Evolutionary conservation across 140 eudicot species (phyloP).

Genomic region (Flaveria floridana): DNA sequence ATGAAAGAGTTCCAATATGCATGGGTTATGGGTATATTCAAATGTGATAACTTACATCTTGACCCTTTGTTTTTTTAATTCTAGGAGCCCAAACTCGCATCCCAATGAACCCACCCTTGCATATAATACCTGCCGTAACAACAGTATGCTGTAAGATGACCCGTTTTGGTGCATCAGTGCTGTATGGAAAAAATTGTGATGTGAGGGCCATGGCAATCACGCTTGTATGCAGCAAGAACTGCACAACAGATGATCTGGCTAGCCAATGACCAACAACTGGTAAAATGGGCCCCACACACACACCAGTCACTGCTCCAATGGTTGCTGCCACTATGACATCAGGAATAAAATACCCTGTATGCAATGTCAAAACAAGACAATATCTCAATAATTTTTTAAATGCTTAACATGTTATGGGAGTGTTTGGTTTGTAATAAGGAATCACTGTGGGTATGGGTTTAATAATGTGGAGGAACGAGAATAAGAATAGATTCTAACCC

Average conservation of each 20-base stretch:
- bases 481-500: not conserved
- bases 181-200: slow-evolving; percentile 91
- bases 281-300: slow-evolving; percentile 84
- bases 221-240: slow-evolving; percentile 64
- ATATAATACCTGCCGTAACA: slow-evolving; percentile 59
- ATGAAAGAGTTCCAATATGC: not conserved
- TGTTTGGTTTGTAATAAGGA: not conserved
- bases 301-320: slow-evolving; percentile 70
- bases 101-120: not conserved
- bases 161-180: slow-evolving; percentile 89
- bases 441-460: not conserved
- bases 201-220: slow-evolving; percentile 80
- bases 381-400: slow-evolving; percentile 12
- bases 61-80: not conserved
- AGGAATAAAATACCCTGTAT: slow-evolving; percentile 80
- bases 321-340: slow-evolving; percentile 77
- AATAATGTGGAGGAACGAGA: not conserved
- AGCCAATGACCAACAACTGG: slow-evolving; percentile 83
- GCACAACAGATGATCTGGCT: slow-evolving; percentile 63
- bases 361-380: slow-evolving; percentile 23
- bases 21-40: not conserved
- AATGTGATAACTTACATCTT: not conserved
- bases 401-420: not conserved
- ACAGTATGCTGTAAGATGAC: slow-evolving; percentile 83
- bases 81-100: not conserved